Evolutionary conservation across 345 rosid species (phyloP), one percentile per base, ranked within the genome.

Genomic region (Isatis tinctoria): DNA sequence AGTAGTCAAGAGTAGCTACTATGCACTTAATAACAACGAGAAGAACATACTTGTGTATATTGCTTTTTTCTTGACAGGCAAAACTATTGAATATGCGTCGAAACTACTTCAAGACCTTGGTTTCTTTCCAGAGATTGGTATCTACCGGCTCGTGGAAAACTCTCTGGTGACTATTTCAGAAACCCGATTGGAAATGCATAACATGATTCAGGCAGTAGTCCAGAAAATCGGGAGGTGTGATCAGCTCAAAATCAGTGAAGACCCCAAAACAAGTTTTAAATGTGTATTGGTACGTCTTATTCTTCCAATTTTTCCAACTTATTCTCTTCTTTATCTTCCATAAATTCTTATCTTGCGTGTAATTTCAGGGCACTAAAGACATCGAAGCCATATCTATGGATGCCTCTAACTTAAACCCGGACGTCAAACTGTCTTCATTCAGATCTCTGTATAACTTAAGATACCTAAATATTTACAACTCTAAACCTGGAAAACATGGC

Each of bases 131-230:
- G 14, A 24, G 1, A 36, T 47, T 60, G 74, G 67, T 17, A 60
- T 70, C 13, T 0, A 58, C 18, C 60, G 39, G 63, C 85, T 83
- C 18, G 54, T 74, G 7, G 68, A 77, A 8, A 83, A 62, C 13
- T 76, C 79, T 27, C 47, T 79, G 1, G 20, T 77, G 35, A 62
- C 13, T 18, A 52, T 83, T 22, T 63, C 37, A 17, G 3, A 57
- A 2, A 43, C 62, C 6, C 41, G 3, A n/a, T 14, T 81, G 6
- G 20, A 20, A 18, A 81, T 71, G 74, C 78, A 78, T 67, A 44
- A 57, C 45, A 58, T 77, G 33, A 26, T 77, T 2, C 68, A 60
- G 37, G 76, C 24, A 3, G 65, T 77, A 41, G 67, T 69, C 11
- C 22, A 49, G 0, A 12, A 81, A 11, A 60, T 65, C 43, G 68